Evolutionary conservation across 371 early-diverging fungal species (phyloP).

Genomic region (Dichotomocladium elegans): DNA sequence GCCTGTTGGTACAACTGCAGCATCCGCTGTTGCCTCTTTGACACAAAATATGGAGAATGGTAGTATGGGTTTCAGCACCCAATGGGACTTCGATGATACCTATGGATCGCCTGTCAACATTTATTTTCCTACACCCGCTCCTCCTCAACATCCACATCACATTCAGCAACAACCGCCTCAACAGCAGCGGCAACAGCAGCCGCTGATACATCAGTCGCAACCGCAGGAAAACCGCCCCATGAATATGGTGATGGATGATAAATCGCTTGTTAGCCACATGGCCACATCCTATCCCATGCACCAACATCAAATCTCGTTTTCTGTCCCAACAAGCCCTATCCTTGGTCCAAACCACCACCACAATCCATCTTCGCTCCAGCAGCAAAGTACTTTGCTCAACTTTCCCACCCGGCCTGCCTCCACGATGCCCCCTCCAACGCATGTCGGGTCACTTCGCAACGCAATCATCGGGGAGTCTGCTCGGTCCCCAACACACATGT

Average conservation of each 20-base stretch:
- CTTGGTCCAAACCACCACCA: constrained; percentile 12
- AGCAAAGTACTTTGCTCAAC: neutral
- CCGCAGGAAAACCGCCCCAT: neutral
- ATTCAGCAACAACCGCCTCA: constrained; percentile 17
- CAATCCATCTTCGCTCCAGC: constrained; percentile 5
- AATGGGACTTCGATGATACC: constrained; percentile 13
- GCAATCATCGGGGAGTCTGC: constrained; percentile 18
- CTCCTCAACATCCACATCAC: constrained; percentile 7
- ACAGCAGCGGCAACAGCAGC: constrained; percentile 7
- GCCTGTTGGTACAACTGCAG: neutral
- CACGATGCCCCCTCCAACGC: constrained; percentile 41
- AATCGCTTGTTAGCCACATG: neutral
- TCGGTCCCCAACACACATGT: constrained; percentile 11
- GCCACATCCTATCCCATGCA: neutral
- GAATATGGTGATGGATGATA: constrained; percentile 12
- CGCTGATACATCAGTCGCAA: neutral
- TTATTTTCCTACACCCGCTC: constrained; percentile 14
- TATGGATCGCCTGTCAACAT: constrained; percentile 10
- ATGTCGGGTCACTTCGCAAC: no score
- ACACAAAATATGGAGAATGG: constrained; percentile 6
- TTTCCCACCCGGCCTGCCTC: constrained; percentile 10
- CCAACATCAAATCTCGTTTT: constrained; percentile 14
- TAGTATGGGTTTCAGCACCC: neutral
- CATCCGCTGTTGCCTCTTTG: no score
- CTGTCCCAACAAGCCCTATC: constrained; percentile 24